Percentiles rank a stretch among this genome's conserved stretches.
These are phyloP conservation scores for Sporopachydermia quercuum DNA, from an alignment of 805 yeast genomes.

Conservation along the genomic window DNA sequence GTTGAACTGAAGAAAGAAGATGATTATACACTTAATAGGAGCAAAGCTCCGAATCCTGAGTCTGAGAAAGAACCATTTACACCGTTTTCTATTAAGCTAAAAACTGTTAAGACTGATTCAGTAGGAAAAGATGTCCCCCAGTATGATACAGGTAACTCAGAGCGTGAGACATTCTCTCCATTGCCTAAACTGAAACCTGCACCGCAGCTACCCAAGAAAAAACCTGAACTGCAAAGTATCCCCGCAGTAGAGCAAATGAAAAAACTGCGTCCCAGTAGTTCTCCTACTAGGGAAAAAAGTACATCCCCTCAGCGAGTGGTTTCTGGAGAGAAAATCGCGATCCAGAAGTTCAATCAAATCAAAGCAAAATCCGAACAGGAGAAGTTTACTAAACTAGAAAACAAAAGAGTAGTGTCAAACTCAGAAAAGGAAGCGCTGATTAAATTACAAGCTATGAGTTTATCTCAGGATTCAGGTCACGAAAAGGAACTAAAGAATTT, in stretches of 20 bases:
- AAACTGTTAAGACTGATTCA: too few species aligned
- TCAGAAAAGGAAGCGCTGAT: background rate
- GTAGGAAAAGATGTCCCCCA: too few species aligned
- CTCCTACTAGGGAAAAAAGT: background rate
- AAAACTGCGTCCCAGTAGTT: background rate
- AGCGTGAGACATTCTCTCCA: too few species aligned
- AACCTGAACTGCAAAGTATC: background rate
- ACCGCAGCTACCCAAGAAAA: background rate
- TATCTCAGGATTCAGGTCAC: too few species aligned
- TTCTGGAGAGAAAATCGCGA: background rate
- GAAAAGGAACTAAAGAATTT: too few species aligned
- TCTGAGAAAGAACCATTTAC: too few species aligned
- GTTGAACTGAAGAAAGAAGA: too few species aligned
- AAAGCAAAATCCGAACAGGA: background rate
- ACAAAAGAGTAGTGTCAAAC: background rate
- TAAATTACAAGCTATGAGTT: background rate
- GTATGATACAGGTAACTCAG: too few species aligned
- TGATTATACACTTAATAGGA: too few species aligned
- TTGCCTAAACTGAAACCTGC: background rate
- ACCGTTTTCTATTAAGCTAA: too few species aligned
- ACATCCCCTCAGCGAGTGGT: too few species aligned
- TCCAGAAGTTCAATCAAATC: background rate
- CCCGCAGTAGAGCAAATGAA: background rate
- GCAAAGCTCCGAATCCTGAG: too few species aligned
- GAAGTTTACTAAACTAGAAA: background rate